Conservation (phyloP, 805 yeast species). For the Suhomyces prunicola region DNA sequence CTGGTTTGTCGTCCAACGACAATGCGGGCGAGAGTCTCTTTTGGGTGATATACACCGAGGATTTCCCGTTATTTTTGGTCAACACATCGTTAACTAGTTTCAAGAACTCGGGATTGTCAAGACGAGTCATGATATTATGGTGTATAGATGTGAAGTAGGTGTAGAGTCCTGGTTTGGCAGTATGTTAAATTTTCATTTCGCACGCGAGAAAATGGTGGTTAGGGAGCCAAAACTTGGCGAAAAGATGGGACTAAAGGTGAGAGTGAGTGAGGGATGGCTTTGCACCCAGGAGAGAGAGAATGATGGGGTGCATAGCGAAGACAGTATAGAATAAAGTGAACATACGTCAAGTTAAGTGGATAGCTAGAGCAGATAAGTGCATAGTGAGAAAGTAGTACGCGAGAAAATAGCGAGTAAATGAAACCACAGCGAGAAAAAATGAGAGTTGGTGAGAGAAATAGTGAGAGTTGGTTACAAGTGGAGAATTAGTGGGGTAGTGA, state of each 20-base stretch:
- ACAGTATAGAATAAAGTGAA: too few relatives aligned
- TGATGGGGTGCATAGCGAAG: not conserved
- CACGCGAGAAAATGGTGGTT: not conserved
- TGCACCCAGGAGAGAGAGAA: not conserved
- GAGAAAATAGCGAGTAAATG: not conserved
- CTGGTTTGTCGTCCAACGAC: conserved; percentile 18
- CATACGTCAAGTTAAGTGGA: too few relatives aligned
- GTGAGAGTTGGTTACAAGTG: not conserved
- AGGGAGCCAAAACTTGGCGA: not conserved
- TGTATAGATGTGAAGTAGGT: not conserved
- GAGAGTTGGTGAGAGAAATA: not conserved
- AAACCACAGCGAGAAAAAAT: too few relatives aligned
- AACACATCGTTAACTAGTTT: conserved; percentile 11
- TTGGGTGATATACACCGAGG: conserved; percentile 59
- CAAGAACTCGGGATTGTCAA: conserved; percentile 19
- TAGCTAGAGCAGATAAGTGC: not conserved
- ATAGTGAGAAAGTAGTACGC: not conserved
- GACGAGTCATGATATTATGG: conserved; percentile 8
- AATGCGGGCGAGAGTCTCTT: conserved; percentile 42
- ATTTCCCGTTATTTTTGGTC: conserved; percentile 33
- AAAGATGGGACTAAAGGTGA: not conserved
- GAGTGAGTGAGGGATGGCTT: not conserved
- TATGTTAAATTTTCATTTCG: not conserved
- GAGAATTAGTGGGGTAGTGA: not conserved
- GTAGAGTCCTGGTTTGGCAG: not conserved